These are phyloP conservation scores for Salicornia ramosissima DNA, from an alignment of 148 eudicot genomes.

Conservation along the genomic window DNA sequence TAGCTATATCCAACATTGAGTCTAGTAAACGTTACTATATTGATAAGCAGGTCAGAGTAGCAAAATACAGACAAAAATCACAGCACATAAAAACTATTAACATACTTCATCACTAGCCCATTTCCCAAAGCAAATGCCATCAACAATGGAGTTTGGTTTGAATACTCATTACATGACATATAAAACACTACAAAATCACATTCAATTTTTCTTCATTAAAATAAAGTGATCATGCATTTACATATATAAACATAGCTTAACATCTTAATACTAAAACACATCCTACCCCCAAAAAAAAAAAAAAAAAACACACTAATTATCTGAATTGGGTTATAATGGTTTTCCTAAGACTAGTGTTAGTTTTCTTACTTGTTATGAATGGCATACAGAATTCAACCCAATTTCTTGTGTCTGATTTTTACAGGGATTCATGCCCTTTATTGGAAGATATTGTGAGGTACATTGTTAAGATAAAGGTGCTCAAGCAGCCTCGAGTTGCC, in stretches of 20 bases:
- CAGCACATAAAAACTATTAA: conserved; percentile 13
- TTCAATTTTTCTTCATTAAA: background rate
- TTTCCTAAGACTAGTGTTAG: conserved; percentile 8
- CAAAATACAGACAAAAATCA: conserved; percentile 12
- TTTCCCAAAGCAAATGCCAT: conserved; percentile 12
- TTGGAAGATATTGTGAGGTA: conserved; percentile 45
- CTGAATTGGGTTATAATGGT: conserved; percentile 16
- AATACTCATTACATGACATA: conserved; percentile 10
- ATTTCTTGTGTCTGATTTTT: conserved; percentile 35
- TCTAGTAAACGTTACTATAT: conserved; percentile 1
- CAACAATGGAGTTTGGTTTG: conserved; percentile 29
- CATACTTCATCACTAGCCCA: conserved; percentile 23
- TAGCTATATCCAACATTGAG: conserved; percentile 34
- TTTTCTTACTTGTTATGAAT: conserved; percentile 20
- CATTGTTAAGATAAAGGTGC: conserved; percentile 43
- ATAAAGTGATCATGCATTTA: background rate
- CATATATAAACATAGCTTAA: conserved; percentile 5
- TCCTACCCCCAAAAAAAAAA: too few relatives aligned
- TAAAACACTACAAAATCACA: conserved; percentile 8
- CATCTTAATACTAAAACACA: background rate
- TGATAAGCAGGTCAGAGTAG: background rate
- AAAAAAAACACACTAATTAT: too few relatives aligned
- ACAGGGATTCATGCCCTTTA: conserved; percentile 48
- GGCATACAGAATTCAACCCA: conserved; percentile 17
- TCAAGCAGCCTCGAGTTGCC: conserved; percentile 52